Evolutionary conservation across 2,329 filamentous ascomycete genomes (phyloP).

Genomic region (Biscogniauxia mediterranea): DNA sequence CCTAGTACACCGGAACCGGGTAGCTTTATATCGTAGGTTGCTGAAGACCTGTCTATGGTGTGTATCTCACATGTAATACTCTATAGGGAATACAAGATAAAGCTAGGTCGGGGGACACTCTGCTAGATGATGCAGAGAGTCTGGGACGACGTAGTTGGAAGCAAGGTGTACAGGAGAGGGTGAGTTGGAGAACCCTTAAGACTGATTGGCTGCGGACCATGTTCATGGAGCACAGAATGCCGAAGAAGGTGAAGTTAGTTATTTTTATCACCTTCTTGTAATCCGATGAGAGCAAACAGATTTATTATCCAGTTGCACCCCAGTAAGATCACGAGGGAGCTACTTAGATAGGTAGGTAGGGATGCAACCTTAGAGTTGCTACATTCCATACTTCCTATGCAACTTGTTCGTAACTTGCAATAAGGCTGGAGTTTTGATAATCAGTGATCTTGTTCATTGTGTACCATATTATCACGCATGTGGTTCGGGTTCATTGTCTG

Average conservation of each 20-base stretch:
- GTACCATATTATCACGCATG: neutral
- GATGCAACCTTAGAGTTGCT: neutral
- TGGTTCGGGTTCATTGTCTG: neutral
- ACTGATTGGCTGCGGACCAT: neutral
- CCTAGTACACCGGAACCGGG: neutral
- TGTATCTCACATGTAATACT: neutral
- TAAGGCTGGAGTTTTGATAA: too few relatives aligned
- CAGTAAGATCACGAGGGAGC: too few relatives aligned
- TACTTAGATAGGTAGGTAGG: neutral
- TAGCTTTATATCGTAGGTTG: neutral
- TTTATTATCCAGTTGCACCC: too few relatives aligned
- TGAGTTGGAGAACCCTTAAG: neutral
- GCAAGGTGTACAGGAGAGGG: neutral
- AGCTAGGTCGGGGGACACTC: neutral
- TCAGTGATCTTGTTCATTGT: too few relatives aligned
- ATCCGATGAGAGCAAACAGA: too few relatives aligned
- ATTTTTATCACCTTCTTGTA: neutral
- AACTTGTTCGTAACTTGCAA: neutral
- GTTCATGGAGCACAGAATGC: neutral
- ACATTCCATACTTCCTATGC: neutral
- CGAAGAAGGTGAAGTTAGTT: neutral
- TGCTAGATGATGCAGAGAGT: neutral
- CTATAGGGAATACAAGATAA: neutral
- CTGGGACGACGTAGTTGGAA: neutral
- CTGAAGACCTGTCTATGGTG: neutral